These are phyloP conservation scores for Aspergillus cavernicola DNA, from an alignment of 495 filamentous ascomycete genomes.

Conservation along the genomic window DNA sequence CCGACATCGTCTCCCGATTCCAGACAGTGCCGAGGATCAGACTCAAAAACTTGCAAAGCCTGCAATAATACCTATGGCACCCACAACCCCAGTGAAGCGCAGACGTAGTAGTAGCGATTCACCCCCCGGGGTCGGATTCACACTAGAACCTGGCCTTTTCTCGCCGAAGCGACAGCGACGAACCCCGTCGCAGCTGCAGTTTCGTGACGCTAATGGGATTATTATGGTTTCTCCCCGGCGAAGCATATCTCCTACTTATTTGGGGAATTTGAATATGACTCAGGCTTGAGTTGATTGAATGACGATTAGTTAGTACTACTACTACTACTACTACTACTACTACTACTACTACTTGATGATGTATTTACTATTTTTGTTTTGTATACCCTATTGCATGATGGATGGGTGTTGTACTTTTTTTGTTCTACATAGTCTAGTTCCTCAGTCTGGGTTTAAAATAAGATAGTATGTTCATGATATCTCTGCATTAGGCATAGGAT, in stretches of 20 bases:
- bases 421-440: no score
- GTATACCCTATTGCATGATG: no score
- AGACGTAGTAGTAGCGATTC: constrained; percentile 5
- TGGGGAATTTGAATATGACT: background rate
- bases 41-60: background rate
- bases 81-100: constrained; percentile 12
- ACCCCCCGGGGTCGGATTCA: background rate
- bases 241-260: constrained; percentile 7
- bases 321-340: no score
- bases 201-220: constrained; percentile 20
- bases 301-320: no score
- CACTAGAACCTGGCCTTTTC: constrained; percentile 7
- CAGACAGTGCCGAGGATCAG: constrained; percentile 18
- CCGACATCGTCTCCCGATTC: constrained; percentile 36
- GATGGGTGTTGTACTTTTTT: no score
- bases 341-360: no score
- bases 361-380: no score
- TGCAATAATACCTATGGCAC: background rate
- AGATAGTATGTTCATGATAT: no score
- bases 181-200: background rate
- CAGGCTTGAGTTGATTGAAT: background rate
- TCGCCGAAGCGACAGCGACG: constrained; percentile 20
- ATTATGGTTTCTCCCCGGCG: constrained; percentile 17
- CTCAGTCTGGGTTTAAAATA: no score
- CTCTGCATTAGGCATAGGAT: no score